Base-by-base conservation (phyloP, 2,329 filamentous ascomycete species). In the Nothophoma quercina region DNA sequence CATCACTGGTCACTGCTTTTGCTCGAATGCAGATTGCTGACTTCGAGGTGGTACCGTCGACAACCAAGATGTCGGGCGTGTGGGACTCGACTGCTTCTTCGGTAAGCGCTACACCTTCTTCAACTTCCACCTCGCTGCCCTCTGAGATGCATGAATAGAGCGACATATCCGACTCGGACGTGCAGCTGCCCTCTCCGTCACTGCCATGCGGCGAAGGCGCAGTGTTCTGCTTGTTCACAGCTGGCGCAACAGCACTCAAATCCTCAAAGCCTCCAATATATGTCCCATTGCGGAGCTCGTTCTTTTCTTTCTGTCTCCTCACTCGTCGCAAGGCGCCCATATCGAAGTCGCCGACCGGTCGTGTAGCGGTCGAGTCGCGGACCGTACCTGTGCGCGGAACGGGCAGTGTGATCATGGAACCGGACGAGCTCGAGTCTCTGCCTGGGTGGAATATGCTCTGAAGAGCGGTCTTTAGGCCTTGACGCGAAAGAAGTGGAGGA, bases 41-140 rank as follows among this genome's bases (percentile, higher is more conserved):
- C 45, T 61, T 47, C 4, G 36, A 28, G 4, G 34, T 35, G 3
- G 51, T 25, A 2, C 54, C 10, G n/a, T 50, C 41, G 4, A 43
- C 34, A 9, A 44, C 39, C 3, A 63, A 25, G 25, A 75, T 60
- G 44, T 78, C 75, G 1, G 76, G 75, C 8, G 67, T 68, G 33
- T 79, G 77, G 25, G 76, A 70, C 55, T 79, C 78, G 13, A 84
- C 77, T 34, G 79, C 81, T 64, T 85, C 83, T 63, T 87, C 83
- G 3, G 80, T 79, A 21, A 87, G 66, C 1, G 83, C 83, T 4
- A 86, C 74, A 2, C 83, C 84, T 13, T 79, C 76, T 4, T 76
- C 73, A 1, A 85, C 79, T 23, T 80, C 76, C 2, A 83, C 65
- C 32, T 77, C 74, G 28, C 74, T 69, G 4, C 73, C 72, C 13